phyloP scores from a whole-genome alignment of 169 alveolate species.

The Cryptosporidium parvum region DNA sequence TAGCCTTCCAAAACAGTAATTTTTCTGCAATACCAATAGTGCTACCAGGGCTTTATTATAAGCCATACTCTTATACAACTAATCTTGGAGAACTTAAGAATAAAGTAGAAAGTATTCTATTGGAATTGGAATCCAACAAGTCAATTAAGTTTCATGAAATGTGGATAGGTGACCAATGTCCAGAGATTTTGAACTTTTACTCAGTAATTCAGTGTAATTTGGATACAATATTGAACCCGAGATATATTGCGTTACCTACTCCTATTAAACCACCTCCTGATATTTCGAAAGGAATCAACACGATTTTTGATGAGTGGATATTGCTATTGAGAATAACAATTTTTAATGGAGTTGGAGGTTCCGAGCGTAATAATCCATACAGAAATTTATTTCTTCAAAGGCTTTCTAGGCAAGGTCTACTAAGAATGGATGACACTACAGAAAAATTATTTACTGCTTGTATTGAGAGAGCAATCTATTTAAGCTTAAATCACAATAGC shows the following conservation, averaged over 20 bases:
- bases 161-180: conserved; percentile 62
- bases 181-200: conserved; percentile 49
- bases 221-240: conserved; percentile 25
- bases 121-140: conserved; percentile 12
- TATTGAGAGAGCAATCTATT: conserved; percentile 83
- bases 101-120: conserved; percentile 19
- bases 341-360: conserved; percentile 60
- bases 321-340: conserved; percentile 58
- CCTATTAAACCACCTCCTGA: conserved; percentile 31
- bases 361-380: conserved; percentile 64
- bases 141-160: not conserved
- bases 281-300: conserved; percentile 14
- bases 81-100: conserved; percentile 42
- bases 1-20: conserved; percentile 12
- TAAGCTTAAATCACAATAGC: conserved; percentile 30
- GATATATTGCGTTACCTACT: conserved; percentile 19
- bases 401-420: conserved; percentile 87
- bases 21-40: conserved; percentile 22
- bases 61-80: conserved; percentile 46
- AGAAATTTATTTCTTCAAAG: conserved; percentile 84
- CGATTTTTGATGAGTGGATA: conserved; percentile 73
- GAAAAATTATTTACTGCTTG: conserved; percentile 89
- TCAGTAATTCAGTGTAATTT: conserved; percentile 5
- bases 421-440: conserved; percentile 89
- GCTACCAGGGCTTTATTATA: conserved; percentile 49